Base-by-base conservation (phyloP, 2,329 filamentous ascomycete genomes). In the Emergomyces pasteurianus region DNA sequence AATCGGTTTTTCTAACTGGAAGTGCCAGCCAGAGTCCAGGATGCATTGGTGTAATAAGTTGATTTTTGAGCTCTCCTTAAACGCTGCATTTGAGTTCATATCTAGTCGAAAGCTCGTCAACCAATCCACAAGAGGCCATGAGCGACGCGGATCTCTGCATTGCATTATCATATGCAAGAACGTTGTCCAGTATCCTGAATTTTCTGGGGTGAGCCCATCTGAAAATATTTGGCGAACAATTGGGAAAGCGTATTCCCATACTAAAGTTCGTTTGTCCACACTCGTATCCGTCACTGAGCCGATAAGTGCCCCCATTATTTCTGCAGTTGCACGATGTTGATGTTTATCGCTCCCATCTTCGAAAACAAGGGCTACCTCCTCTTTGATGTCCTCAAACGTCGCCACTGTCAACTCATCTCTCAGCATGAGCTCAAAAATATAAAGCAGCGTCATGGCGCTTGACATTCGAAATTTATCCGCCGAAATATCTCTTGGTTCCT, bases 31-130 rank as follows among this genome's bases (percentile, higher is more conserved):
- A 42, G 86, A 84, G 68, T 96, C 91, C 52, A 86, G 86, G 62
- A 99, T 88, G 64, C 89, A 83, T 66, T 95, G 90, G 67, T 96
- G 90, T 21, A 99, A 80, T 36, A 99, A 79, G 65, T 94, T 87
- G 18, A 99, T 90, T 77, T 97, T 96, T 34, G 92, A 95, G 60
- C 92, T 96, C 73, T 99, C 95, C 73, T 99, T 99, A 81, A 99
- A 99, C 0, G 94, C 94, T 3, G 95, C 94, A 71, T 97, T 96
- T 0, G 92, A 96, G 6, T 84, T 80, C 87, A 97, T 92, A 71
- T 99, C 94, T 10, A 99, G 80, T 36, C 90, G 84, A 82, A 97
- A 97, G 59, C 86, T 84, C 54, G 88, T 84, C 23, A 99, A 80
- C 74, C 85, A 87, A 65, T 94, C 87, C 42, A 96, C 83, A 64